Percentiles rank a stretch among this genome's conserved stretches.
Conservation (phyloP, 2,329 filamentous ascomycete species). For the Talaromyces sp. region DNA sequence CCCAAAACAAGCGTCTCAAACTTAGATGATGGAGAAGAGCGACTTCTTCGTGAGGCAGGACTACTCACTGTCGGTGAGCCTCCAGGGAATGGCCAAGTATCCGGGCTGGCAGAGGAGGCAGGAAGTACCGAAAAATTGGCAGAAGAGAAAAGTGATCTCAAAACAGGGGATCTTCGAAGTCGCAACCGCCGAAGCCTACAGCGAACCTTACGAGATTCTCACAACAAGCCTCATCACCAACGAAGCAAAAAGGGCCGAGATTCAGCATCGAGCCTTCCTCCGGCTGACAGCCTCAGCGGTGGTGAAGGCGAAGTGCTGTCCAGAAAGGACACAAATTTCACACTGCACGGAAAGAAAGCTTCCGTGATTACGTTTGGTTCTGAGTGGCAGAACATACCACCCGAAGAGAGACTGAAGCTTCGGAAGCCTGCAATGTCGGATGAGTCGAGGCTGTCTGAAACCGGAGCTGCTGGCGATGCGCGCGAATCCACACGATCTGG, state of each 20-base stretch:
- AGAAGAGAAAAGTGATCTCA: constrained; percentile 30
- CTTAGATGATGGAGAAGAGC: constrained; percentile 62
- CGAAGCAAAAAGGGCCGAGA: constrained; percentile 74
- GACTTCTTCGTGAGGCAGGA: constrained; percentile 62
- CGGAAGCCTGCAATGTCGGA: constrained; percentile 46
- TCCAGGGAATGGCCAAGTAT: constrained; percentile 33
- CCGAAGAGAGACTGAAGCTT: constrained; percentile 65
- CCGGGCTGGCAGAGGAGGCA: constrained; percentile 32
- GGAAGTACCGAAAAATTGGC: constrained; percentile 39
- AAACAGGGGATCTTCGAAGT: constrained; percentile 50
- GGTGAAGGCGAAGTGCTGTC: constrained; percentile 63
- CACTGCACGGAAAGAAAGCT: constrained; percentile 95
- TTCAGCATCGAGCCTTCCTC: constrained; percentile 54
- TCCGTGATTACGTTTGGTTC: constrained; percentile 93
- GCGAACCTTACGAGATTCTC: constrained; percentile 76
- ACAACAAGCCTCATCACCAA: constrained; percentile 61
- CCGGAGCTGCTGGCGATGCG: constrained; percentile 20
- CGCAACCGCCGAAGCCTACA: constrained; percentile 81
- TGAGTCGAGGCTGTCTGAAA: constrained; percentile 30
- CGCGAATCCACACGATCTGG: constrained; percentile 23
- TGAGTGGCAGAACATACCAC: constrained; percentile 75
- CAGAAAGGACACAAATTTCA: constrained; percentile 81
- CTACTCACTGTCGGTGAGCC: constrained; percentile 50
- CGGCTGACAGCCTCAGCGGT: constrained; percentile 44
- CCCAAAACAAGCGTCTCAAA: constrained; percentile 30